A percentile compares a stretch with the other conserved stretches of the same genome.
Evolutionary conservation across 768 basidiomycete genomes (phyloP).

Genomic region (Leccinum disarticulatum): DNA sequence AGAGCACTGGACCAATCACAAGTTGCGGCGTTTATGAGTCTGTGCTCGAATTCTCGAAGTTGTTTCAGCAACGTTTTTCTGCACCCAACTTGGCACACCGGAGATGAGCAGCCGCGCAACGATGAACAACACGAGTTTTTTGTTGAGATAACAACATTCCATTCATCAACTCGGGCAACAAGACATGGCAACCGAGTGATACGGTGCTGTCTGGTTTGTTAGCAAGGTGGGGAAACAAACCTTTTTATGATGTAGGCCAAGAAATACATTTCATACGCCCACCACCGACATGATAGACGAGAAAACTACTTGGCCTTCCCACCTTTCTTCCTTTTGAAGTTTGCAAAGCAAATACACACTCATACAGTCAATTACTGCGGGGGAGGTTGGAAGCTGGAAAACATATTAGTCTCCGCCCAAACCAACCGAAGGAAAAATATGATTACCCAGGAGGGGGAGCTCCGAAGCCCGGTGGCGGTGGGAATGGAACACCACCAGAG

Average conservation of each 20-base stretch:
- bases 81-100: slow-evolving; percentile 21
- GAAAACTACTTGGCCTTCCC: slow-evolving; percentile 28
- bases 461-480: slow-evolving; percentile 77
- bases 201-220: slow-evolving; percentile 23
- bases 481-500: slow-evolving; percentile 78
- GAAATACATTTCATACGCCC: slow-evolving; percentile 29
- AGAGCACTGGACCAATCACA: slow-evolving; percentile 24
- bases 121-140: slow-evolving; percentile 20
- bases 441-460: slow-evolving; percentile 84
- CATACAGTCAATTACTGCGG: slow-evolving; percentile 35
- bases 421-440: slow-evolving; percentile 1
- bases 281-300: slow-evolving; percentile 20
- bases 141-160: slow-evolving; percentile 17
- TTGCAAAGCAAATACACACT: slow-evolving; percentile 12
- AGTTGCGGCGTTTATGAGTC: slow-evolving; percentile 26
- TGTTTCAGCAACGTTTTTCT: slow-evolving; percentile 27
- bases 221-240: slow-evolving; percentile 31
- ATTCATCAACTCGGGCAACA: slow-evolving; percentile 22
- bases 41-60: slow-evolving; percentile 30
- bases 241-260: slow-evolving; percentile 19
- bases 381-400: slow-evolving; percentile 47
- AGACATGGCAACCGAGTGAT: slow-evolving; percentile 21
- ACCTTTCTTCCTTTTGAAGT: slow-evolving; percentile 19
- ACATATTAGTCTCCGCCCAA: slow-evolving; percentile 5
- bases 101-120: slow-evolving; percentile 25